Evolutionary conservation across 352 stramenopile species (phyloP), one percentile per base, ranked within the genome.

Genomic region (Achlya hypogyna): DNA sequence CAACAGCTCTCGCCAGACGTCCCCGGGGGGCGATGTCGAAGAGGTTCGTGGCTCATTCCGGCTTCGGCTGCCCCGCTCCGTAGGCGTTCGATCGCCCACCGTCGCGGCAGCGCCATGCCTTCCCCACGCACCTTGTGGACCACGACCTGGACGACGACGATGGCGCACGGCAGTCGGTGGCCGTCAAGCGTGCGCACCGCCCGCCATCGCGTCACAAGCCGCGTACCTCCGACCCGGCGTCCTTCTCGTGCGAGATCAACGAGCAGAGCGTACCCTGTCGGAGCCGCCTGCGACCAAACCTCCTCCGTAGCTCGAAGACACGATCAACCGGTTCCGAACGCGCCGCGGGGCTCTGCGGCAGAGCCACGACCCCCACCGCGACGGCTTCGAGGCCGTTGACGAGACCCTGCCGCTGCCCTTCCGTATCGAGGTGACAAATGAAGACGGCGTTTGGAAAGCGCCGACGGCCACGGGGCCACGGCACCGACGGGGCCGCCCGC

Each of bases 401-500:
- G 85, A 93, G 58, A 90, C 76, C 9, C 76, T 92, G 3, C 85
- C 85, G 0, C 79, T 81, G 3, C 85, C 85, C n/a, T 93, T 93
- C 53, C 72, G 78, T 8, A 89, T 93, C 25, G 71, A 93, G 64
- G 84, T 93, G 49, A 89, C 82, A 3, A 93, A 81, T 10, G 14
- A 58, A 31, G 32, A 67, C 32, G 25, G 49, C 25, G n/a, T 1
- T 10, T 1, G 38, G 12, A 42, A 67, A n/a, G 8, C 42, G 0
- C 3, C 25, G 8, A 3, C n/a, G 28, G 28, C 25, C 27, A 14
- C n/a, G 5, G n/a, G 23, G 51, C 25, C 28, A 4, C 25, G 32
- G 2, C 22, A 23, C 8, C 45, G 60, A 2, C 43, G 32, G n/a
- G 4, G 42, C 12, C 25, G 38, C 4, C 22, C 23, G 12, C 25